These are phyloP conservation scores for Phylloporus gajari DNA, from an alignment of 1,284 basidiomycete species.

Conservation along the genomic window DNA sequence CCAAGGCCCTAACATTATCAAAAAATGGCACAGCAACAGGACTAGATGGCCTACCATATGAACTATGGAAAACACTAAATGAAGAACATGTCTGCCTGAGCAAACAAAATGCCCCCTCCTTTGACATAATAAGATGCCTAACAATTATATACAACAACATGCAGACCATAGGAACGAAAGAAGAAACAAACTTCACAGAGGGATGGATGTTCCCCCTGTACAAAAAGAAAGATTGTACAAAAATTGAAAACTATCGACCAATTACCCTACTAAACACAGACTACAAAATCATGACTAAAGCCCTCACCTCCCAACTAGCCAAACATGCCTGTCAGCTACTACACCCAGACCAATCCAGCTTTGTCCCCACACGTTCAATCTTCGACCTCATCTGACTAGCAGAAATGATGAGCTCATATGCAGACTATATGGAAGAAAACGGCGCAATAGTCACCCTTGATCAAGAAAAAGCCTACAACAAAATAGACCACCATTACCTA, in stretches of 20 bases:
- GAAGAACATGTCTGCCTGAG: neutral
- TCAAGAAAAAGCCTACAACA: constrained; percentile 19
- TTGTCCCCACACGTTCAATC: constrained; percentile 3
- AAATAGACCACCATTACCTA: constrained; percentile 23
- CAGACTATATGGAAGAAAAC: constrained; percentile 16
- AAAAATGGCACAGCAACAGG: neutral
- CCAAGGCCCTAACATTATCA: neutral
- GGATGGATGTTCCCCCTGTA: constrained; percentile 24
- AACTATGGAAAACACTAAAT: neutral
- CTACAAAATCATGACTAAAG: constrained; percentile 24
- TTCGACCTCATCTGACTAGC: constrained; percentile 20
- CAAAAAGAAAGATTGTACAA: constrained; percentile 18
- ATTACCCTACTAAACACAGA: constrained; percentile 23
- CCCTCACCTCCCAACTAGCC: neutral
- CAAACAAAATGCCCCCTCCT: neutral
- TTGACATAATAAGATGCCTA: neutral
- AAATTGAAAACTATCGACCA: constrained; percentile 19
- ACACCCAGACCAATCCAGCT: constrained; percentile 22
- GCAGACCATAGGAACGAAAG: too few relatives aligned
- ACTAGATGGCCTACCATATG: neutral
- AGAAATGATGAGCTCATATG: constrained; percentile 7
- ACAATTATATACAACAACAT: constrained; percentile 14
- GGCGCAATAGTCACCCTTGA: constrained; percentile 9
- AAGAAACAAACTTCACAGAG: too few relatives aligned
- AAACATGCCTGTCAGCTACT: neutral